Evolutionary conservation across 2,329 filamentous ascomycete genomes (phyloP).

Genomic region (Paecilomyces formosus): DNA sequence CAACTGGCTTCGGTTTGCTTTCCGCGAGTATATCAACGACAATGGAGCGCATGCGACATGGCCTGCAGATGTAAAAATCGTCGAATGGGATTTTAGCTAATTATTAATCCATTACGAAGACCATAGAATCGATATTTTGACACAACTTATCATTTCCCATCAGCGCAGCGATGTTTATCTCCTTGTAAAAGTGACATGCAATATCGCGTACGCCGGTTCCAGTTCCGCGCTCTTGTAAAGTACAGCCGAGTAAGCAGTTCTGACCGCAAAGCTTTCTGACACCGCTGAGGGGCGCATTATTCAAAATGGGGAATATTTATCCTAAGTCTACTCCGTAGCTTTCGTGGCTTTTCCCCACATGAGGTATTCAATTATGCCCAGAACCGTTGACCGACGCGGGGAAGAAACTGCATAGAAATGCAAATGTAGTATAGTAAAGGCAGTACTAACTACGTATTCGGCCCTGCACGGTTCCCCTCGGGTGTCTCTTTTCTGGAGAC

Average conservation of each 20-base stretch:
- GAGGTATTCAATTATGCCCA: neutral
- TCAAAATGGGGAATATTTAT: neutral
- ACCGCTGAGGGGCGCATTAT: neutral
- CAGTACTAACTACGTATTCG: neutral
- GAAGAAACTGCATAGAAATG: neutral
- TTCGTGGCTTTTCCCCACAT: neutral
- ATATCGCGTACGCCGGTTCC: neutral
- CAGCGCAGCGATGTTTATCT: neutral
- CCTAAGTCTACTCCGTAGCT: neutral
- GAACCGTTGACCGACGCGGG: neutral
- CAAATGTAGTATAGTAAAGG: neutral
- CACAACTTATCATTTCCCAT: neutral
- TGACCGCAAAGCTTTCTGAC: neutral
- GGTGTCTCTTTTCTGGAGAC: neutral
- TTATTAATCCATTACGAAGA: neutral
- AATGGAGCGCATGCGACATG: neutral
- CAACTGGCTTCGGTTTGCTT: neutral
- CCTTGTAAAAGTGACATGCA: no score
- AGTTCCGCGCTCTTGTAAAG: neutral
- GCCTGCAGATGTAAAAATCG: neutral
- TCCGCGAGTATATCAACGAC: neutral
- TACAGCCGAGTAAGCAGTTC: neutral
- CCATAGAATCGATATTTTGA: neutral
- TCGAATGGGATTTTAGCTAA: neutral
- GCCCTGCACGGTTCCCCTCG: neutral